phyloP scores from a whole-genome alignment of 2,329 filamentous ascomycete genomes.

The Orbilia ellipsospora region DNA sequence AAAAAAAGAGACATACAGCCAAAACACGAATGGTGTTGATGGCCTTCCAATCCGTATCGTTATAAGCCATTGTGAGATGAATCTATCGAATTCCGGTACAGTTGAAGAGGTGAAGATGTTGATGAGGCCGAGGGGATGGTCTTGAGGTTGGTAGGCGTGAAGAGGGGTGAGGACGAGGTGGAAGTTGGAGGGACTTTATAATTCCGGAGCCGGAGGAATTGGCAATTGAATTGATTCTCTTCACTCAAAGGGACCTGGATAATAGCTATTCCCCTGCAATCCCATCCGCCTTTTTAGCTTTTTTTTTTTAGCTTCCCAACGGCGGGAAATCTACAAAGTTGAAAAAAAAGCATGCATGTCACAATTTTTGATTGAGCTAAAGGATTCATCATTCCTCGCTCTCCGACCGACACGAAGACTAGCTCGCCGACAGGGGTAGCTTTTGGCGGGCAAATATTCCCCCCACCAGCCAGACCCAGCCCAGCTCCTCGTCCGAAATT shows the following conservation, averaged over 20 bases:
- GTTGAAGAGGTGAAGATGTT: not conserved
- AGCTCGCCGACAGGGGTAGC: not conserved
- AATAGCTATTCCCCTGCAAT: too few species aligned
- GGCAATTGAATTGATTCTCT: too few species aligned
- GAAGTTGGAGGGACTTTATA: constrained; percentile 3
- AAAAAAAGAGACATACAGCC: constrained; percentile 75
- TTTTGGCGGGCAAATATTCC: constrained; percentile 5
- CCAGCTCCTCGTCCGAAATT: too few species aligned
- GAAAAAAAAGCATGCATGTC: too few species aligned
- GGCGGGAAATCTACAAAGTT: constrained; percentile 1
- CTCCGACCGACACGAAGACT: constrained; percentile 6
- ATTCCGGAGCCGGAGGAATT: constrained; percentile 26
- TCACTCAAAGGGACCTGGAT: not conserved
- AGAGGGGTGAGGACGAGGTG: not conserved
- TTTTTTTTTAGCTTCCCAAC: constrained; percentile 21
- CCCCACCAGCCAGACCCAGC: not conserved
- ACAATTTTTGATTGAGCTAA: not conserved
- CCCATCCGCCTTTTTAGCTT: too few species aligned
- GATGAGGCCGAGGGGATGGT: not conserved
- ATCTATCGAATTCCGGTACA: not conserved
- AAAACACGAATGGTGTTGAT: constrained; percentile 98
- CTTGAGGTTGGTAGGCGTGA: not conserved
- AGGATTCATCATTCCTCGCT: constrained; percentile 18
- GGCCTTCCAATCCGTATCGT: constrained; percentile 85
- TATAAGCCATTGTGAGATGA: constrained; percentile 74